These are phyloP conservation scores for Globisporangium barbulae DNA, from an alignment of 352 stramenopile genomes.

Conservation along the genomic window DNA sequence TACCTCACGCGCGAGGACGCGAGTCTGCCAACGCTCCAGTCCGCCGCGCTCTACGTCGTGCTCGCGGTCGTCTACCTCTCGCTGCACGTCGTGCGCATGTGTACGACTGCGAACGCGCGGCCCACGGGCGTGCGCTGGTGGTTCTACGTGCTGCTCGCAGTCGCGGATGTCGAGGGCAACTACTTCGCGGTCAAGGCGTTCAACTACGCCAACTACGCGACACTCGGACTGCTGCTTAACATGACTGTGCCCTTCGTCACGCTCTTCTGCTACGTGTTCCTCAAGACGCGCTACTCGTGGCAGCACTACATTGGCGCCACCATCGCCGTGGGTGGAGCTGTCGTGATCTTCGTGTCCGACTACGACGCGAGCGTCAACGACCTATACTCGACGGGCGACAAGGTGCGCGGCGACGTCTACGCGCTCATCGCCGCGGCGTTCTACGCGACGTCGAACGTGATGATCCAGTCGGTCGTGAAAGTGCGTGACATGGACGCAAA, in stretches of 20 bases:
- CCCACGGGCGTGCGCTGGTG: conserved; percentile 40
- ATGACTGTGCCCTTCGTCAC: conserved; percentile 67
- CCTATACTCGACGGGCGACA: conserved; percentile 24
- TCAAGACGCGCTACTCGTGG: conserved; percentile 59
- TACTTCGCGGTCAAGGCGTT: conserved; percentile 71
- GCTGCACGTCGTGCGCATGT: conserved; percentile 26
- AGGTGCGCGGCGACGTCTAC: conserved; percentile 57
- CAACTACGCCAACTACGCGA: conserved; percentile 71
- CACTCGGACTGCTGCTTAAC: conserved; percentile 62
- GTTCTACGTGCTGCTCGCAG: conserved; percentile 59
- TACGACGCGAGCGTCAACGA: conserved; percentile 45
- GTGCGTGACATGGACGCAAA: conserved; percentile 50
- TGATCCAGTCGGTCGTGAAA: conserved; percentile 72
- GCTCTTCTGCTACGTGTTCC: conserved; percentile 63
- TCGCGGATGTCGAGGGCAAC: conserved; percentile 68
- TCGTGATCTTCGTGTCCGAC: conserved; percentile 61
- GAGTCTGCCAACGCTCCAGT: conserved; percentile 59
- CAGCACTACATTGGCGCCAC: conserved; percentile 45
- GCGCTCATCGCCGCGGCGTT: conserved; percentile 54
- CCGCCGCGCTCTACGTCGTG: conserved; percentile 50
- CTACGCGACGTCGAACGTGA: conserved; percentile 67
- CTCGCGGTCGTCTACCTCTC: conserved; percentile 46
- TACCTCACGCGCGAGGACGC: conserved; percentile 52
- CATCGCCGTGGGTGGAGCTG: conserved; percentile 39
- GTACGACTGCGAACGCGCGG: conserved; percentile 19